Conservation (phyloP, 2,329 filamentous ascomycete genomes). For the Curvularia sp. region DNA sequence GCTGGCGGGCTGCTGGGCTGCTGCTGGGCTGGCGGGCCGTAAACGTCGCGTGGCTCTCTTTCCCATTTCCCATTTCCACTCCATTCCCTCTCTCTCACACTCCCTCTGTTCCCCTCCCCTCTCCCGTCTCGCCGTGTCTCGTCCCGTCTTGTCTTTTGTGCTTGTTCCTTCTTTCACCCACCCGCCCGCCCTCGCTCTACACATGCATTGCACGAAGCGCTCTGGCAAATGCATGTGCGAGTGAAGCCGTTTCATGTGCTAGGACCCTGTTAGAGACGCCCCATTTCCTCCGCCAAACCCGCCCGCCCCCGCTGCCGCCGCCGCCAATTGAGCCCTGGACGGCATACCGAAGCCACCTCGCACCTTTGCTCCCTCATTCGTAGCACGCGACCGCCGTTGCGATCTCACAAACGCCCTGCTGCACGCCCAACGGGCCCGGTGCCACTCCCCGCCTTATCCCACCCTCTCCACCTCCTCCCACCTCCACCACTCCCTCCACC, state of each 20-base stretch:
- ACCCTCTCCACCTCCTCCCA: neutral
- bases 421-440: constrained; percentile 2
- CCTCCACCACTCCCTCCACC: neutral
- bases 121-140: too few species aligned
- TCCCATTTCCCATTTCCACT: neutral
- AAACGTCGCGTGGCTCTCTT: neutral
- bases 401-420: neutral
- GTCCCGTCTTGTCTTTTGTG: neutral
- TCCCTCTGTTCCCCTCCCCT: neutral
- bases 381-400: constrained; percentile 14
- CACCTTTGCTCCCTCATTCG: neutral
- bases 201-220: constrained; percentile 3
- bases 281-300: constrained; percentile 10
- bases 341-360: neutral
- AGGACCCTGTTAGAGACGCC: constrained; percentile 17
- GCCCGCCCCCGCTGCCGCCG: constrained; percentile 2
- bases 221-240: constrained; percentile 11
- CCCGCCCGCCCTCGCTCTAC: neutral
- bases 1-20: constrained; percentile 1
- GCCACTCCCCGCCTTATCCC: neutral
- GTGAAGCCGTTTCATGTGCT: constrained; percentile 15
- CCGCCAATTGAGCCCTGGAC: constrained; percentile 10
- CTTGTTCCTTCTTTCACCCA: neutral
- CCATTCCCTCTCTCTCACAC: neutral
- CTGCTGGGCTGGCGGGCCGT: neutral